Conservation (phyloP, 1,284 basidiomycete genomes). For the Ceratobasidium sp. region DNA sequence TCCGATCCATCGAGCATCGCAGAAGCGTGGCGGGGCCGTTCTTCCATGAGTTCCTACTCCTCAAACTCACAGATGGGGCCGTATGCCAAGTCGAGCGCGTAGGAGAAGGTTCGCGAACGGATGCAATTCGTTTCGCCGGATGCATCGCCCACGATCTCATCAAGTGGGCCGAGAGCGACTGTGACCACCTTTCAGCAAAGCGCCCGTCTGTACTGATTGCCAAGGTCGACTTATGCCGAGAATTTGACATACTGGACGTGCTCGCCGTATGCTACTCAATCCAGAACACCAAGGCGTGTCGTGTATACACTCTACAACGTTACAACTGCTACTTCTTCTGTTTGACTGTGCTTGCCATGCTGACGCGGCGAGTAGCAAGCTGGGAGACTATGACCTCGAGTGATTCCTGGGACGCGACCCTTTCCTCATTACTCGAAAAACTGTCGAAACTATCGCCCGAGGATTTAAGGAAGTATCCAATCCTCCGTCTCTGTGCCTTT, state of each 20-base stretch:
- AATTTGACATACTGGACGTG: neutral
- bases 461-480: neutral
- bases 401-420: neutral
- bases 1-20: too few relatives aligned
- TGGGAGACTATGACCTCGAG: neutral
- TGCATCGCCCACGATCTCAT: conserved; percentile 14
- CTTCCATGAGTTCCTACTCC: too few relatives aligned
- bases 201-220: neutral
- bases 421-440: neutral
- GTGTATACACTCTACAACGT: neutral
- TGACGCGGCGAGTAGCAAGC: neutral
- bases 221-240: neutral
- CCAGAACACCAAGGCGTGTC: neutral
- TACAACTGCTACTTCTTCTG: conserved; percentile 16
- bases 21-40: too few relatives aligned
- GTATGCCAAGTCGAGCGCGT: too few relatives aligned
- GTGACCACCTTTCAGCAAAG: neutral
- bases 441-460: neutral
- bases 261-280: neutral
- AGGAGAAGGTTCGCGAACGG: neutral
- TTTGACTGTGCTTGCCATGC: too few relatives aligned
- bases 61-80: too few relatives aligned
- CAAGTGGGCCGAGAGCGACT: neutral
- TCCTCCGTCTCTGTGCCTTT: neutral
- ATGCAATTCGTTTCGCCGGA: conserved; percentile 14